Evolutionary conservation across 2,329 filamentous ascomycete genomes (phyloP), one percentile per base, ranked within the genome.

Genomic region (Monosporascus sp.): DNA sequence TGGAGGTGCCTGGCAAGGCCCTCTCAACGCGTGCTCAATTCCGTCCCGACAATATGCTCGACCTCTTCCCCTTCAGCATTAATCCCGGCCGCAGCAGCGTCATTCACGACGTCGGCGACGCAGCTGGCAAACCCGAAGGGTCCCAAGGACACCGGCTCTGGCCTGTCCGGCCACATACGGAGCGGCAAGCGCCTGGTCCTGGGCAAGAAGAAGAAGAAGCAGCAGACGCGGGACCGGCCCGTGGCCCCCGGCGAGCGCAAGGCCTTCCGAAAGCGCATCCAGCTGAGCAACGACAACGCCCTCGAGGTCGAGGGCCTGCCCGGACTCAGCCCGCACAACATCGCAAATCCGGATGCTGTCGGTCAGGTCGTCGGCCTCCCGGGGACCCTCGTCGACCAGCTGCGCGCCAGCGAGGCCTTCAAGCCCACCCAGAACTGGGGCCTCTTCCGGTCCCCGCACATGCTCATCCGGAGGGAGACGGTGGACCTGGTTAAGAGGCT

Each of bases 201-300:
- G 35, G 58, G 59, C 43, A 66, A 63, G 51, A 74, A 72, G 59
- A 84, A 81, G 70, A 85, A 83, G 70, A 78, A 77, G 67, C 74
- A 70, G 62, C 63, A 67, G 17, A 70, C 70, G 52, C 65, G 72
- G 25, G 68, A 74, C 52, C 82, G 80, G 70, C 78, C 83, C 17
- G 87, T 88, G 20, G 76, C 76, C 14, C 78, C 83, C 3, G 93
- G 92, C 60, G 92, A 97, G 77, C 85, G 92, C 60, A 96, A 91
- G 74, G 89, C 89, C 27, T 78, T 89, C 67, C 86, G 91, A 60
- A 96, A 95, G 77, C 85, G 89, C 62, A 89, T 99, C 65, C 85
- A 95, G 55, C 83, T 99, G 56, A 93, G 88, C 77, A 99, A 97
- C 74, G 88, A 89, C 71, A 97, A 96, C 73, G 94, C 94, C 49